These are phyloP conservation scores for Musa acuminata DNA, from an alignment of 176 grass and related monocot species.

Conservation along the genomic window DNA sequence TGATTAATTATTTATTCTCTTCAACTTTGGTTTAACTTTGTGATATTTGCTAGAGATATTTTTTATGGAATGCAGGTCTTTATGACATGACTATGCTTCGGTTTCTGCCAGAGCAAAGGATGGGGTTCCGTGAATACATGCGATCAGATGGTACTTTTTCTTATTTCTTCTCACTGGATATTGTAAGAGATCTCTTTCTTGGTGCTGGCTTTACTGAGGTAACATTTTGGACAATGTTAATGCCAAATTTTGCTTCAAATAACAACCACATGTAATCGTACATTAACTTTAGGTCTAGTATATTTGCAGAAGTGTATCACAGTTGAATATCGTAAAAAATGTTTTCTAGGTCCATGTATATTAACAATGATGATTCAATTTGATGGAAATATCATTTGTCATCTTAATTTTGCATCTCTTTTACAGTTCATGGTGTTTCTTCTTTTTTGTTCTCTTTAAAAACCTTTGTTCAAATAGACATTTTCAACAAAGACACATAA, in stretches of 20 bases:
- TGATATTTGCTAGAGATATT: slow-evolving; percentile 1
- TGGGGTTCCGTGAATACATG: slow-evolving; percentile 76
- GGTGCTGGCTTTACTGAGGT: slow-evolving; percentile 71
- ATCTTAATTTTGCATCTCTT: background rate
- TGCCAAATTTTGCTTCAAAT: background rate
- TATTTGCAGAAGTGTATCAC: background rate
- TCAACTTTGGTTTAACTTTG: background rate
- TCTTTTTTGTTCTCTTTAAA: background rate
- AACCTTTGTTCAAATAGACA: background rate
- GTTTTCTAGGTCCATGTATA: background rate
- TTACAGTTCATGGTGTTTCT: background rate
- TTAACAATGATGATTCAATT: background rate
- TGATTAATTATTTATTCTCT: background rate
- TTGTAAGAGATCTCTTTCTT: slow-evolving; percentile 59
- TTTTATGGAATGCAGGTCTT: slow-evolving; percentile 43
- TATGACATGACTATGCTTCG: slow-evolving; percentile 99
- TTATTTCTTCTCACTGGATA: slow-evolving; percentile 76
- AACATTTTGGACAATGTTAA: background rate
- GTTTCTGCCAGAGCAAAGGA: slow-evolving; percentile 70
- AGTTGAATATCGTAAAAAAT: background rate
- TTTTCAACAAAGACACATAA: background rate
- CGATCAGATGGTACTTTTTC: slow-evolving; percentile 85
- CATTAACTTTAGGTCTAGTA: background rate
- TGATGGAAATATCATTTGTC: background rate
- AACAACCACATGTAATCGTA: background rate